phyloP scores from a whole-genome alignment of 192 early-diverging fungal genomes.

The Haplosporangium gracile region DNA sequence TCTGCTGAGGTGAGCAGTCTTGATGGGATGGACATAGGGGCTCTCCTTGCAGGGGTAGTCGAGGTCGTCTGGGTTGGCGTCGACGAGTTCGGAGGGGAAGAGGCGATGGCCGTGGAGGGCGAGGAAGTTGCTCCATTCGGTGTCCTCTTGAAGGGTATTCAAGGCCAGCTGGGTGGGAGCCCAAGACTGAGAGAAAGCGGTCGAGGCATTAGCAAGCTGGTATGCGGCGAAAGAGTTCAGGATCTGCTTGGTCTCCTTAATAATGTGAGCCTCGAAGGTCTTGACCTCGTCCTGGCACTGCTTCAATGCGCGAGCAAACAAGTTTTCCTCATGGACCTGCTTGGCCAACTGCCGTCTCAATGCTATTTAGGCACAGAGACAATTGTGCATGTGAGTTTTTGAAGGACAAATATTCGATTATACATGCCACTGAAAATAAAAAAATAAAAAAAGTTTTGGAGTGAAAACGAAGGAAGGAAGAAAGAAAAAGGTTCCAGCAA shows the following conservation, averaged over 20 bases:
- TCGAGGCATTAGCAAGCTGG: slow-evolving; percentile 13
- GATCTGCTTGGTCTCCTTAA: slow-evolving; percentile 46
- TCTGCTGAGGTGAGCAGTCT: slow-evolving; percentile 55
- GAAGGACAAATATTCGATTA: too few relatives aligned
- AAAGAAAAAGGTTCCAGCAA: slow-evolving; percentile 27
- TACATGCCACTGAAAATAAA: neutral
- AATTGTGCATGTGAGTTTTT: neutral
- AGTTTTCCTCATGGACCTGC: slow-evolving; percentile 38
- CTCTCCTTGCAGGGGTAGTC: slow-evolving; percentile 59
- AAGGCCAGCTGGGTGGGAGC: slow-evolving; percentile 41
- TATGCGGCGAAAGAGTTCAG: slow-evolving; percentile 20
- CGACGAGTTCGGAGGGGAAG: slow-evolving; percentile 51
- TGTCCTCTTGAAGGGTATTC: slow-evolving; percentile 46
- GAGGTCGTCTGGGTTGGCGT: slow-evolving; percentile 54
- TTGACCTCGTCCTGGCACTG: slow-evolving; percentile 33
- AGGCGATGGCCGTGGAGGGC: slow-evolving; percentile 32
- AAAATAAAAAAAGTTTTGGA: neutral
- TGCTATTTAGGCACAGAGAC: neutral
- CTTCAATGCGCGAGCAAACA: slow-evolving; percentile 36
- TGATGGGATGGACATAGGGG: slow-evolving; percentile 50
- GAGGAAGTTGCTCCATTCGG: slow-evolving; percentile 58
- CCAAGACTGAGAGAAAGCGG: slow-evolving; percentile 34
- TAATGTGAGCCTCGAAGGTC: slow-evolving; percentile 43
- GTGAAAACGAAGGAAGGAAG: slow-evolving; percentile 24
- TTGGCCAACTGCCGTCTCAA: slow-evolving; percentile 34